phyloP scores from a whole-genome alignment of 2,329 filamentous ascomycete genomes.

The Aspergillus melleus region DNA sequence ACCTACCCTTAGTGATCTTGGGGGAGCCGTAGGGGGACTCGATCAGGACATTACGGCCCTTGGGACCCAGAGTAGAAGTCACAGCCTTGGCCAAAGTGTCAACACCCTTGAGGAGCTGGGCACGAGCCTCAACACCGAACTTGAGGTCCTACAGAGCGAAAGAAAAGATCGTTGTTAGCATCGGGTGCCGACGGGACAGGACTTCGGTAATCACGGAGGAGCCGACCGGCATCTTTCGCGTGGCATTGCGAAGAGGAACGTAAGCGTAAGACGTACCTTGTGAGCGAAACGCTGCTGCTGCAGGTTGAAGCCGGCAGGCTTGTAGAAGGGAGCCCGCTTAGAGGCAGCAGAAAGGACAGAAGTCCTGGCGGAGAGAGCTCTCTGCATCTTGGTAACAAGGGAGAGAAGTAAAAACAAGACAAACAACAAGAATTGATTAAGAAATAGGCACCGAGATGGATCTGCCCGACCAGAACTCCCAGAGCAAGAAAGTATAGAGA shows the following conservation, averaged over 20 bases:
- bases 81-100: constrained; percentile 97
- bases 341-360: constrained; percentile 69
- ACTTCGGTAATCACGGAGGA: constrained; percentile 24
- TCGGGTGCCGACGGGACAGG: constrained; percentile 4
- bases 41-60: constrained; percentile 97
- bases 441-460: constrained; percentile 21
- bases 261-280: constrained; percentile 66
- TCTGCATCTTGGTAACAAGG: constrained; percentile 73
- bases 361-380: constrained; percentile 83
- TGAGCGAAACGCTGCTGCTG: constrained; percentile 96
- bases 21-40: constrained; percentile 98
- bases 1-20: constrained; percentile 97
- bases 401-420: constrained; percentile 22
- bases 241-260: background rate
- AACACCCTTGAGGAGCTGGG: constrained; percentile 85
- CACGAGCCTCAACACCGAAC: constrained; percentile 93
- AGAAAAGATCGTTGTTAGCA: constrained; percentile 29
- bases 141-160: constrained; percentile 74
- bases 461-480: constrained; percentile 37
- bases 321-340: constrained; percentile 58
- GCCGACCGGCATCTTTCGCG: background rate
- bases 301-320: constrained; percentile 65
- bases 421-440: constrained; percentile 24
- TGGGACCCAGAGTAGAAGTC: constrained; percentile 92
- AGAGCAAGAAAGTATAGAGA: constrained; percentile 31